Percentiles rank a stretch among this genome's conserved stretches.
These are phyloP conservation scores for Tolypocladium tundrense DNA, from an alignment of 2,329 filamentous ascomycete species.

Conservation along the genomic window DNA sequence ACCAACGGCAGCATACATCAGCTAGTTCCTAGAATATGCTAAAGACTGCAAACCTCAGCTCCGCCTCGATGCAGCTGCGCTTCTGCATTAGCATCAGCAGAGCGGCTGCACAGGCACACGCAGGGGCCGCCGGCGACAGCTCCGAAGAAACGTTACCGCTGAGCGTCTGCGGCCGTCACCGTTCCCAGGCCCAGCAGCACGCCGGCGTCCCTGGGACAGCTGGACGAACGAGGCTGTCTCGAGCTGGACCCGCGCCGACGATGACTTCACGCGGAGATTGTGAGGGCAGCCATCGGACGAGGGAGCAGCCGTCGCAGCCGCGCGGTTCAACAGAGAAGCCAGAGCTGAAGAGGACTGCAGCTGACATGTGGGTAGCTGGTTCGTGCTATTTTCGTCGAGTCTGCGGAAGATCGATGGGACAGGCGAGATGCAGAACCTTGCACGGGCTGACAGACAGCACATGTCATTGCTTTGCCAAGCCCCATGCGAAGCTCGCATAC, in stretches of 20 bases:
- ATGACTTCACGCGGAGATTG: neutral
- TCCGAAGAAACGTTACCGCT: neutral
- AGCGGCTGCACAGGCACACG: too few relatives aligned
- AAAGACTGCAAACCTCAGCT: neutral
- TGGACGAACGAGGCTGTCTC: neutral
- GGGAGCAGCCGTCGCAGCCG: neutral
- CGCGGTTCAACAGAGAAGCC: neutral
- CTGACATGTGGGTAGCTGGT: neutral
- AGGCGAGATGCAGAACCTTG: neutral
- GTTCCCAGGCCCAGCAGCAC: neutral
- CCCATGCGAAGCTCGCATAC: neutral
- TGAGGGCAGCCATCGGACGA: neutral
- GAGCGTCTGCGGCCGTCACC: neutral
- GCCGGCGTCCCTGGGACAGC: neutral
- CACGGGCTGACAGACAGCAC: neutral
- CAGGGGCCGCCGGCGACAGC: neutral
- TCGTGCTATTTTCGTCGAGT: neutral
- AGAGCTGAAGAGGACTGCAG: neutral
- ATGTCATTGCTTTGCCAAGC: neutral
- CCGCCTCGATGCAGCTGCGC: neutral
- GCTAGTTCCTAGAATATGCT: neutral
- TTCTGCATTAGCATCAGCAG: neutral
- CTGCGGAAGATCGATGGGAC: neutral
- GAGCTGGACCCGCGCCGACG: neutral
- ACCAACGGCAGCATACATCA: neutral